A percentile compares a stretch with the other conserved stretches of the same genome.
Conservation (phyloP, 23 red algal genomes). For the Gracilaria vermiculophylla region DNA sequence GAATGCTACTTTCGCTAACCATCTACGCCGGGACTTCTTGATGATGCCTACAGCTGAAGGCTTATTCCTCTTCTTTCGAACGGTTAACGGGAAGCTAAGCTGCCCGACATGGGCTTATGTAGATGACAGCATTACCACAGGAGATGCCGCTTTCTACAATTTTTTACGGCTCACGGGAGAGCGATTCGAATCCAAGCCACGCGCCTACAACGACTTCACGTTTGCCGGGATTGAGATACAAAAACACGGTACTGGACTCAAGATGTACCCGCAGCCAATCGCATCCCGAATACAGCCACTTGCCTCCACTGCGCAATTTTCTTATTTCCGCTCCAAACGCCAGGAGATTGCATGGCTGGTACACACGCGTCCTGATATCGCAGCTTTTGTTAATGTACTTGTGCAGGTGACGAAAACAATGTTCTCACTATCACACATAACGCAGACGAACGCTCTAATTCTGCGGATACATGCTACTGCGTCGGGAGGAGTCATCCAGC, state of each 20-base stretch:
- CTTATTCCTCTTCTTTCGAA: neutral
- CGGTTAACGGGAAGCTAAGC: neutral
- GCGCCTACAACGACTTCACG: neutral
- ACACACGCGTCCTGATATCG: conserved; percentile 40
- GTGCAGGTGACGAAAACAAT: conserved; percentile 22
- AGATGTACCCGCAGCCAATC: conserved; percentile 11
- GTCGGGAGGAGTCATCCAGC: neutral
- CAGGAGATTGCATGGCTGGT: conserved; percentile 33
- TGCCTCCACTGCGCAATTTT: neutral
- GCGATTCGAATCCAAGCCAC: neutral
- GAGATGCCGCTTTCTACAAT: neutral
- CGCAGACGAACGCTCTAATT: neutral
- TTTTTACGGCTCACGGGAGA: neutral
- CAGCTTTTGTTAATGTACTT: neutral
- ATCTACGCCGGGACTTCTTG: neutral
- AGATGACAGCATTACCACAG: conserved; percentile 5
- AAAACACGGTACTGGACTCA: neutral
- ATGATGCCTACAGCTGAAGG: neutral
- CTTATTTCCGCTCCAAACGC: neutral
- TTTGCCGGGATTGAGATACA: conserved; percentile 35
- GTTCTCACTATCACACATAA: neutral
- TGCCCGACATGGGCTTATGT: conserved; percentile 13
- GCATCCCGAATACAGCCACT: neutral
- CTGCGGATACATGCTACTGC: neutral
- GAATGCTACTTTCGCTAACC: neutral